Conservation (phyloP, 495 filamentous ascomycete species). For the Elasticomyces elasticus region DNA sequence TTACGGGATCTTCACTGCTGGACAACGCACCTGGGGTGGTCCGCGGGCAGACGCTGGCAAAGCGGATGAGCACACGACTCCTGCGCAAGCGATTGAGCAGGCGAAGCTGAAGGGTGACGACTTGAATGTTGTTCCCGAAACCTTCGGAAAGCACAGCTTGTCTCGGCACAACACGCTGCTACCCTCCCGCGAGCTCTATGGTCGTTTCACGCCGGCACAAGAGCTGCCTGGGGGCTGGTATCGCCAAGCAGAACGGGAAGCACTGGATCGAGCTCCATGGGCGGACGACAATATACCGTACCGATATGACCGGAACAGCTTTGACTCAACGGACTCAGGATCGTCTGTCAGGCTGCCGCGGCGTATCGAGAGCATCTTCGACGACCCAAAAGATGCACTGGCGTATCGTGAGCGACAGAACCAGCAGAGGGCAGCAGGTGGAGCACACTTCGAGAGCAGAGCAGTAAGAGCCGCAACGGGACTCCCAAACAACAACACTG, state of each 20-base stretch:
- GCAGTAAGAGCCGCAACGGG: background rate
- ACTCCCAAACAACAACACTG: background rate
- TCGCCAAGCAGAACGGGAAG: conserved; percentile 44
- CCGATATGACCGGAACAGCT: conserved; percentile 41
- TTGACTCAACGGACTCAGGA: conserved; percentile 56
- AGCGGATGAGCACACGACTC: conserved; percentile 68
- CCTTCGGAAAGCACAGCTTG: conserved; percentile 50
- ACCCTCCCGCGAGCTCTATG: conserved; percentile 64
- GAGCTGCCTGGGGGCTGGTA: conserved; percentile 53
- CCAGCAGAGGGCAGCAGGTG: conserved; percentile 28
- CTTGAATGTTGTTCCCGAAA: conserved; percentile 82
- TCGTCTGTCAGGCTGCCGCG: conserved; percentile 64
- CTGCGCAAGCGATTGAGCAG: conserved; percentile 71
- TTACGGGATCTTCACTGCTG: conserved; percentile 77
- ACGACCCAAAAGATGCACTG: conserved; percentile 40
- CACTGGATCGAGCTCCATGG: conserved; percentile 34
- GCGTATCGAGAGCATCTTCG: conserved; percentile 65
- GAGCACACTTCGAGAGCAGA: conserved; percentile 26
- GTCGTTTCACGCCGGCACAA: conserved; percentile 55
- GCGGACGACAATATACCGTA: background rate
- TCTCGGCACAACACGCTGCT: conserved; percentile 43
- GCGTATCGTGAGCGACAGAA: conserved; percentile 25
- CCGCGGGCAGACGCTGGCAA: conserved; percentile 84
- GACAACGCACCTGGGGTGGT: conserved; percentile 93
- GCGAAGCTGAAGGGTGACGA: conserved; percentile 77